Base-by-base conservation (phyloP, 352 stramenopile species). In the Phytophthora cactorum region DNA sequence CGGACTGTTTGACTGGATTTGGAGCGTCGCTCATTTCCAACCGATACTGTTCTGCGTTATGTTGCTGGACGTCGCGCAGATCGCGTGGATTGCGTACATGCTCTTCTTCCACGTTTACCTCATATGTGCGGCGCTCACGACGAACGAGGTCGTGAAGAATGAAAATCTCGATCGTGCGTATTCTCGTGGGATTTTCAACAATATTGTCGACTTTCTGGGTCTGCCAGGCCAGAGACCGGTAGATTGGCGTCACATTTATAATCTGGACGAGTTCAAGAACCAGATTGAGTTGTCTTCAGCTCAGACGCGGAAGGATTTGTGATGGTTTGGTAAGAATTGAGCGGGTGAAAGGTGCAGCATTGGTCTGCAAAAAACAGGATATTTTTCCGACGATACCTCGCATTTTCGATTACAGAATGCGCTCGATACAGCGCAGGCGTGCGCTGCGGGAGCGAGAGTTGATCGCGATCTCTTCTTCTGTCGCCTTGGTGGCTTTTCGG, bases 141-240 rank as follows among this genome's bases (percentile, higher is more conserved):
- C 86, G 22, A 92, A 94, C 63, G 86, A 94, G 51, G 77, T 92
- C n/a, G 75, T 94, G 22, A 92, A 89, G 65, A 71, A 69, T 43
- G 82, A 89, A 52, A 90, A 88, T 59, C 59, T 76, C 9, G 47
- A 77, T 25, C 78, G 73, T 11, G 75, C 70, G 17, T 94, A 88
- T 52, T 92, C 86, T 4, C 77, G 80, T 31, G 86, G 84, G 0
- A 58, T 88, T 10, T 29, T 75, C n/a, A 66, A 54, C 15, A 94
- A 94, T 64, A 44, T 77, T 0, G 62, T 89, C 25, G 82, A 91
- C 46, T 94, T 94, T 54, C 76, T 92, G 10, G 72, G 74, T 2
- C 29, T 91, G 27, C 63, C 55, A 5, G 64, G 73, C 15, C 51
- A 75, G 3, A 54, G 58, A 27, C 45, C 51, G 5, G 77, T 91